These are phyloP conservation scores for Chlorophyllum brunneum DNA, from an alignment of 768 basidiomycete species.

Conservation along the genomic window DNA sequence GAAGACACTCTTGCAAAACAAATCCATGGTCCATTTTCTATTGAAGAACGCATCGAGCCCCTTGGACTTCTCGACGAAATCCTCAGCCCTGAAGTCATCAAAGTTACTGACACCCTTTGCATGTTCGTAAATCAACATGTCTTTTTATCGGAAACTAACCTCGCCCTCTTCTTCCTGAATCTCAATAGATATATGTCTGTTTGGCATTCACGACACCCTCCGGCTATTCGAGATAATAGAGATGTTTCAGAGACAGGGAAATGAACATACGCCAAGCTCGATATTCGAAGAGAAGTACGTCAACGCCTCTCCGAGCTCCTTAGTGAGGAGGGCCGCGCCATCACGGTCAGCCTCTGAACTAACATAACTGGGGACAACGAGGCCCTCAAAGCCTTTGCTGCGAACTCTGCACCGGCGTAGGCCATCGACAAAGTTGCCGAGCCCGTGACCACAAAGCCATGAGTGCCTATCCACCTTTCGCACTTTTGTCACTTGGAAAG, in stretches of 20 bases:
- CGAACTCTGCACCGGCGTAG: constrained; percentile 89
- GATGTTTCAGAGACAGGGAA: not conserved
- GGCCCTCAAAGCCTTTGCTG: constrained; percentile 75
- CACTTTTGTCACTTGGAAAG: no score
- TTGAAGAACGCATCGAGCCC: not conserved
- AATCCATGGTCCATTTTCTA: not conserved
- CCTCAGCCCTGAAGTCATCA: not conserved
- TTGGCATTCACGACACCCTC: constrained; percentile 65
- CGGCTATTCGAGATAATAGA: constrained; percentile 37
- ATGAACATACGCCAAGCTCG: constrained; percentile 73
- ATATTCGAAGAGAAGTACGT: constrained; percentile 89
- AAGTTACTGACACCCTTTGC: not conserved
- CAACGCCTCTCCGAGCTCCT: constrained; percentile 71
- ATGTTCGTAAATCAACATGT: not conserved
- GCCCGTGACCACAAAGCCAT: no score
- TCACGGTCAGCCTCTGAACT: constrained; percentile 66
- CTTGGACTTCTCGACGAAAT: not conserved
- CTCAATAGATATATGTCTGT: constrained; percentile 11
- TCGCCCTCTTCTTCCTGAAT: not conserved
- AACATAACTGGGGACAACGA: constrained; percentile 83
- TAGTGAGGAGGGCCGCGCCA: constrained; percentile 70
- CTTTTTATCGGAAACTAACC: not conserved
- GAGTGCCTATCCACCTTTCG: no score
- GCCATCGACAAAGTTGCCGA: constrained; percentile 98
- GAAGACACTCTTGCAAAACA: not conserved